A percentile compares a stretch with the other conserved stretches of the same genome.
phyloP scores from a whole-genome alignment of 352 stramenopile genomes.

The Phytopythium cucurbitacearum region DNA sequence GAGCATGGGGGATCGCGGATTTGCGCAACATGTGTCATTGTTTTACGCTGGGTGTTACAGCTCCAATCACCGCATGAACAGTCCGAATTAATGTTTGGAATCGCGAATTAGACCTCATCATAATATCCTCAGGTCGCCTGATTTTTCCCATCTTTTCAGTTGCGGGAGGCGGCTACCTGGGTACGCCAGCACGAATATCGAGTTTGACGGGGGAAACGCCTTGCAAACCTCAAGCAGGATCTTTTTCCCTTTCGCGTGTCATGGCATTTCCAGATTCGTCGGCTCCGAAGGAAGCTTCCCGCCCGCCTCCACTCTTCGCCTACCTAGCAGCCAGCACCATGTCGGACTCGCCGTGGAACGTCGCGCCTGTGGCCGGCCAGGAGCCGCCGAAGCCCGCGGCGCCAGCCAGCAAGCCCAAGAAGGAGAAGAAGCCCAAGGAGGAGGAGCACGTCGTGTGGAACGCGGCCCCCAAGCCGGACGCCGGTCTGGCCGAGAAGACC shows the following conservation, averaged over 20 bases:
- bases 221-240: background rate
- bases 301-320: background rate
- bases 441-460: conserved; percentile 45
- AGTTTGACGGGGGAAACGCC: no score
- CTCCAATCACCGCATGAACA: no score
- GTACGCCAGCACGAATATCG: background rate
- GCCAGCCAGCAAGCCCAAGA: conserved; percentile 17
- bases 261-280: conserved; percentile 28
- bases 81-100: no score
- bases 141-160: conserved; percentile 1
- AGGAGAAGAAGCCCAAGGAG: conserved; percentile 27
- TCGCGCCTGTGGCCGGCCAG: conserved; percentile 30
- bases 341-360: conserved; percentile 44
- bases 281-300: conserved; percentile 1
- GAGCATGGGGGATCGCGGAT: no score
- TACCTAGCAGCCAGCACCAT: conserved; percentile 6
- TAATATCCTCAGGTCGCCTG: background rate
- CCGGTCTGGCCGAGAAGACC: conserved; percentile 25
- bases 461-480: conserved; percentile 33
- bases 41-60: no score
- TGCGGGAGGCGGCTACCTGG: background rate
- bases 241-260: background rate
- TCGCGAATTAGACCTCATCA: no score
- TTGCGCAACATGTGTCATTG: no score
- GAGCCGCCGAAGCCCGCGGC: conserved; percentile 17